Base-by-base conservation (phyloP, 805 yeast species). In the Scheffersomyces stipitis region DNA sequence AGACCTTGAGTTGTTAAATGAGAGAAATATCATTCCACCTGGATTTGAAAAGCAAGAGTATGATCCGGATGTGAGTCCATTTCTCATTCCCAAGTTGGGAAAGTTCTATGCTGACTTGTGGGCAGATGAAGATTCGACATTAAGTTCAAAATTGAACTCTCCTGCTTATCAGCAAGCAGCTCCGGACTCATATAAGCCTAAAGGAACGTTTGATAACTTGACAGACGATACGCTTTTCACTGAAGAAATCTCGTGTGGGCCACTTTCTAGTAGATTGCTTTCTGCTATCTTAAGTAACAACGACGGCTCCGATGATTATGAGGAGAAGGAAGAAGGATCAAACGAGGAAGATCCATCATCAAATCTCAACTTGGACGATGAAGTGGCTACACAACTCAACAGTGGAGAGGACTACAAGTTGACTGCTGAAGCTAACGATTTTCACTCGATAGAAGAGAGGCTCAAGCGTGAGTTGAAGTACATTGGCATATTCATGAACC, bases 211-310 rank as follows among this genome's bases (percentile, higher is more conserved):
- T 1, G 80, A 75, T 15, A 72, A 69, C 18, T 49, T 86, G 30
- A 67, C 62, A 18, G 95, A 85, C 50, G 81, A 76, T 4, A 58
- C 64, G 1, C 59, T 90, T 38, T 91, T 86, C 45, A 73, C 83
- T 0, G 91, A 86, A 40, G 80, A 76, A 15, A 69, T 91, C 1
- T 83, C 95, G 1, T 83, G 96, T 56, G 99, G 99, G 1, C 98
- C 99, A 1, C 69, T 91, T 24, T 83, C 95, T 0, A 81, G 90
- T 16, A 74, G 99, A 40, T 67, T 91, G 30, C 58, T 91, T 35
- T 78, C 96, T 4, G 98, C 97, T 0, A 71, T 91, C 8, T 64
- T 89, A 37, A 71, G 76, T 45, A 75, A 75, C 5, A 50, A 34
- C 48, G 51, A 36, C 45, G 38, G 49, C 22, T 15, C 44, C 31